Conservation (phyloP, 179 eudicot genomes). For the Spergularia azorica region DNA sequence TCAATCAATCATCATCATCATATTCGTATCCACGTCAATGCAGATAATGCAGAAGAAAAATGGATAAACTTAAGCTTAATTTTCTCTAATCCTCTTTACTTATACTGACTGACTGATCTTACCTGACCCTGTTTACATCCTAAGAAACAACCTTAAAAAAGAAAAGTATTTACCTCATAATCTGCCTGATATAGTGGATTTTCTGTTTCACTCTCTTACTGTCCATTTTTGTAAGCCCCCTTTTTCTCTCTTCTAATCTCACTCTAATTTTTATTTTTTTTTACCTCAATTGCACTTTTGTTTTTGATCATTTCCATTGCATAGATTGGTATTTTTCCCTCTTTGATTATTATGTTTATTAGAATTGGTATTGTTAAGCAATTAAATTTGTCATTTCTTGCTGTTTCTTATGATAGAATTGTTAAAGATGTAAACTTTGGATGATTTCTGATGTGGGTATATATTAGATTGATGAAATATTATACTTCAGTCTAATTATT, state of each 20-base stretch:
- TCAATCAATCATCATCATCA: not conserved
- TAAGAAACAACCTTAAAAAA: not conserved
- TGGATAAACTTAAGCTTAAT: not conserved
- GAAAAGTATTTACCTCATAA: not conserved
- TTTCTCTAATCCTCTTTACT: not conserved
- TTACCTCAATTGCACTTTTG: not conserved
- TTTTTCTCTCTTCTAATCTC: not conserved
- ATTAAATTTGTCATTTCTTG: not conserved
- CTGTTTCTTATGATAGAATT: not conserved
- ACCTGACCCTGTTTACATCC: too few relatives aligned
- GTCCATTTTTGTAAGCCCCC: slow-evolving; percentile 2
- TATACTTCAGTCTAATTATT: not conserved
- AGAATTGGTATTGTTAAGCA: not conserved
- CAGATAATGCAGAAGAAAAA: not conserved
- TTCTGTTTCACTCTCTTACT: not conserved
- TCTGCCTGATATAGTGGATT: slow-evolving; percentile 5
- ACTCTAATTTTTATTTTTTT: too few relatives aligned
- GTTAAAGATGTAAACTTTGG: not conserved
- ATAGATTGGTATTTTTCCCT: slow-evolving; percentile 1
- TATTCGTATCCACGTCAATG: slow-evolving; percentile 18
- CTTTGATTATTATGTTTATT: not conserved
- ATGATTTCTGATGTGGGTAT: slow-evolving; percentile 22
- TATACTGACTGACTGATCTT: not conserved
- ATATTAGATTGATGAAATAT: slow-evolving; percentile 1
- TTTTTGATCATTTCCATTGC: not conserved